Base-by-base conservation (phyloP, 2,329 filamentous ascomycete species). In the Claviceps pazoutovae region DNA sequence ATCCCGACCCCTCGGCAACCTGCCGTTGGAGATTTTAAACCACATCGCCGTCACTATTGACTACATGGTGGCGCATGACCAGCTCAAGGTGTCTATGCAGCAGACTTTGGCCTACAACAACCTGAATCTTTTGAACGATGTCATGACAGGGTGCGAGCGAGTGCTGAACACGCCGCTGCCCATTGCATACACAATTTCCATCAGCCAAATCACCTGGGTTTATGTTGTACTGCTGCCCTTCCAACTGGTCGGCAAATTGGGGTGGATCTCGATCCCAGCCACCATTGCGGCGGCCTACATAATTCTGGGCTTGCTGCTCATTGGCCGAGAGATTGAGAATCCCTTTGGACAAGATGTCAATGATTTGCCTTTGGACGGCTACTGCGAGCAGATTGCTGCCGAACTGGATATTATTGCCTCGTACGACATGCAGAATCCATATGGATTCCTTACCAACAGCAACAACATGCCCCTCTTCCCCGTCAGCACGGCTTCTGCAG, bases 281-380 rank as follows among this genome's bases (percentile, higher is more conserved):
- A 84, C 82, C 45, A 71, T 90, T 16, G 74, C 73, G 4, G 83
- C 83, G 2, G 82, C 84, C 3, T 91, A 91, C 66, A 91, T 93
- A 58, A 91, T 93, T 63, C 78, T 93, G 54, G 86, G 85, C 23
- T 79, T 93, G 46, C 70, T 75, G 36, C 71, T 76, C 56, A 91
- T 91, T 60, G 87, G 87, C 41, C 80, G 80, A 56, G 86, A 93
- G 67, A 85, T 93, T 56, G 87, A 93, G 66, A 88, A 93, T 61
- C 87, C 87, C 5, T 93, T 93, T 64, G 87, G 87, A 53, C 74
- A 82, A 56, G 87, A 93, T 56, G 86, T 90, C 58, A 93, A 93
- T 62, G 87, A 93, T 66, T 69, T 90, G 43, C 84, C 84, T 0
- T 74, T 90, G 2, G 87, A 91, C 62, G 70, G 74, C 14, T 94